A percentile compares a stretch with the other conserved stretches of the same genome.
These are phyloP conservation scores for Fusarium bulbicola DNA, from an alignment of 2,329 filamentous ascomycete genomes.

Conservation along the genomic window DNA sequence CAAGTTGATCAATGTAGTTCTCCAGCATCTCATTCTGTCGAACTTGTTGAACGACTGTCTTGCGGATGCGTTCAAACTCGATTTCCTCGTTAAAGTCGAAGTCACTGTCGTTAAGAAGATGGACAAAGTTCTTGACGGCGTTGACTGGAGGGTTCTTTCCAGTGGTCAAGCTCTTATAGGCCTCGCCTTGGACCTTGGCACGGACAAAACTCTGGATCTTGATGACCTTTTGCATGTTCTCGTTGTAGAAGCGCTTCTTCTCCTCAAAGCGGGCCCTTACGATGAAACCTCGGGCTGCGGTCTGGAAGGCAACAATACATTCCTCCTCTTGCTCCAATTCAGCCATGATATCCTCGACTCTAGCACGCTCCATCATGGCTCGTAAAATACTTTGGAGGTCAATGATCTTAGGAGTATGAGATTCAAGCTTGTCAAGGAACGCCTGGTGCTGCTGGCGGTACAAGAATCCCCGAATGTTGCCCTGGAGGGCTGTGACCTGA, in stretches of 20 bases:
- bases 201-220: slow-evolving; percentile 98
- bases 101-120: slow-evolving; percentile 96
- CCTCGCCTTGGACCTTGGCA: slow-evolving; percentile 94
- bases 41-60: slow-evolving; percentile 96
- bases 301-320: slow-evolving; percentile 77
- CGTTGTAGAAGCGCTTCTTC: slow-evolving; percentile 87
- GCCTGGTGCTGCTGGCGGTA: slow-evolving; percentile 67
- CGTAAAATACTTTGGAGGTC: slow-evolving; percentile 79
- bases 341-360: slow-evolving; percentile 76
- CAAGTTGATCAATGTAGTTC: slow-evolving; percentile 97
- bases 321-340: slow-evolving; percentile 87
- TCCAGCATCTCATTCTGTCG: slow-evolving; percentile 97
- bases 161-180: slow-evolving; percentile 95
- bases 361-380: slow-evolving; percentile 79
- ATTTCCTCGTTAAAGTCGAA: slow-evolving; percentile 99
- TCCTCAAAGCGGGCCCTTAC: slow-evolving; percentile 81
- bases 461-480: slow-evolving; percentile 71
- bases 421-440: slow-evolving; percentile 75
- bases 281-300: slow-evolving; percentile 75
- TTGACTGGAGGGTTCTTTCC: slow-evolving; percentile 97
- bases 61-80: slow-evolving; percentile 92
- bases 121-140: slow-evolving; percentile 97
- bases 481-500: slow-evolving; percentile 71
- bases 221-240: slow-evolving; percentile 99
- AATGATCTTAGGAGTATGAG: slow-evolving; percentile 72